phyloP scores from a whole-genome alignment of 2,329 filamentous ascomycete species.

The Alternaria panax region DNA sequence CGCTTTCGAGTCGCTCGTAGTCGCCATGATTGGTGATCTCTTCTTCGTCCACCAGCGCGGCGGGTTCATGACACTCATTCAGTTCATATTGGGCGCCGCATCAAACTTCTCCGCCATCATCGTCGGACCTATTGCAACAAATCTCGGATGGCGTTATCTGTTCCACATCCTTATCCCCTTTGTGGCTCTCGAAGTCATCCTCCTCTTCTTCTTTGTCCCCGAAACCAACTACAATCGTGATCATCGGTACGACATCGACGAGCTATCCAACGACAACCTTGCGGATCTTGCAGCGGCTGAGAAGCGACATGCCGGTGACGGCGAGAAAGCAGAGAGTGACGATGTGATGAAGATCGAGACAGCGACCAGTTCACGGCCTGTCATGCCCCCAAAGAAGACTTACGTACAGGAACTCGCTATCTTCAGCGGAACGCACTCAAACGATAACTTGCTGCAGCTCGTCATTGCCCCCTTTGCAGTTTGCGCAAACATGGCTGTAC shows the following conservation, averaged over 20 bases:
- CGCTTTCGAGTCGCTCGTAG: conserved; percentile 47
- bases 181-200: conserved; percentile 53
- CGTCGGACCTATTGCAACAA: conserved; percentile 44
- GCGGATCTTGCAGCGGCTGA: conserved; percentile 35
- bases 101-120: conserved; percentile 50
- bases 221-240: conserved; percentile 60
- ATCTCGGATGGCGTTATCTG: conserved; percentile 51
- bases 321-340: conserved; percentile 15
- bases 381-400: conserved; percentile 44
- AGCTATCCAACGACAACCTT: conserved; percentile 38
- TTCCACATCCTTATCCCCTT: conserved; percentile 59
- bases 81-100: conserved; percentile 46
- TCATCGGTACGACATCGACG: conserved; percentile 44
- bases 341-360: conserved; percentile 34
- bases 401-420: conserved; percentile 47
- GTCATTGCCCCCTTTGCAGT: conserved; percentile 57
- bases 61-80: conserved; percentile 43
- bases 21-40: conserved; percentile 47
- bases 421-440: conserved; percentile 51
- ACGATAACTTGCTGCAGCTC: conserved; percentile 50
- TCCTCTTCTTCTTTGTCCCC: conserved; percentile 59
- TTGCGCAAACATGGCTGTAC: conserved; percentile 60
- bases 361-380: conserved; percentile 20
- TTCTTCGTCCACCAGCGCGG: conserved; percentile 50
- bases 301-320: conserved; percentile 24